Evolutionary conservation across 148 eudicot genomes (phyloP), one percentile per base, ranked within the genome.

Genomic region (Rhododendron griersonianum): DNA sequence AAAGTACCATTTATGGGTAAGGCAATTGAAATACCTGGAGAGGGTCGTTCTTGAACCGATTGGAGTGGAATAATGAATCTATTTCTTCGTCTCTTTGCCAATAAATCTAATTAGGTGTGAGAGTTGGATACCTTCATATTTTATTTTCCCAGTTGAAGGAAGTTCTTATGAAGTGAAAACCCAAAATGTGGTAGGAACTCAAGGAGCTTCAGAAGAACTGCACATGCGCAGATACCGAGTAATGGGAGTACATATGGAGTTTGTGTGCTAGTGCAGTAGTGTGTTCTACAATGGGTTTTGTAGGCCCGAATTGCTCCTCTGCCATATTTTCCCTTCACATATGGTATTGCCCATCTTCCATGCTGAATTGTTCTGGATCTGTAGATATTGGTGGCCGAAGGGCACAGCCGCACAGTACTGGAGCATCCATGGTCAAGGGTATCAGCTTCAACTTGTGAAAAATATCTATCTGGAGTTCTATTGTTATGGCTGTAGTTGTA

Each of bases 191-290:
- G 87, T 95, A 96, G 98, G 98, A 96, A 47, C 98, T 96, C 67
- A 89, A 90, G 30, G 98, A 96, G 91, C 93, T 91, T 81, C 96
- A 96, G 89, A 93, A 92, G 94, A 94, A 90, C 21, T 94, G 98
- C 93, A 96, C 83, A 85, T 96, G 98, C 91, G 11, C 63, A 71
- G 83, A 74, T 37, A 90, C 87, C 85, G 89, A 92, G 75, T 90
- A 85, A 89, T 51, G 76, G 53, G 53, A 77, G 84, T 35, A 75
- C 23, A 55, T 59, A 69, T 30, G 37, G 23, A 19, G 63, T 71
- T 1, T 86, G 37, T 23, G 23, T 25, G 75, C 33, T 2, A 81
- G 16, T 30, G 30, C 30, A 30, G 30, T 30, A 30, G 30, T 21
- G 7, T 23, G 50, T 5, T 69, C 84, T 1, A 48, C 35, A 30